Percentiles rank a stretch among this genome's conserved stretches.
These are phyloP conservation scores for Picochlorum sp. DNA, from an alignment of 139 green algal genomes.

Conservation along the genomic window DNA sequence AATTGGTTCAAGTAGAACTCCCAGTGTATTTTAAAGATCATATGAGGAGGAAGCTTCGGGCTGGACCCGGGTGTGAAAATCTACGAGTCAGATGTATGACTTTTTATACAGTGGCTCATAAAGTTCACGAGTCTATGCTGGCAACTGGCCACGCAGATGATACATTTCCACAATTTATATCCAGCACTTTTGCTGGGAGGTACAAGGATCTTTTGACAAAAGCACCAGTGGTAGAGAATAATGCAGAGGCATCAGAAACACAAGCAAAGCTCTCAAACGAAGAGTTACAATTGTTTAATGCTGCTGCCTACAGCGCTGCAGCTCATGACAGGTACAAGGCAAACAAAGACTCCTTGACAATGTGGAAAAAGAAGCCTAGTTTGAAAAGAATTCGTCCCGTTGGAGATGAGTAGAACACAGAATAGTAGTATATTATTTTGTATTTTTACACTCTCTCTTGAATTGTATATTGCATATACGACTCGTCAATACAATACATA, in stretches of 20 bases:
- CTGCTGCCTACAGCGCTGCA: neutral
- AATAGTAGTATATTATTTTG: too few relatives aligned
- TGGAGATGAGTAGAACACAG: neutral
- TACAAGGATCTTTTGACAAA: constrained; percentile 40
- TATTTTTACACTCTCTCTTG: too few relatives aligned
- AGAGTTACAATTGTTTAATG: constrained; percentile 22
- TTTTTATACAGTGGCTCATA: constrained; percentile 34
- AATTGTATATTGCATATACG: too few relatives aligned
- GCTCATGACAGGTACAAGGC: constrained; percentile 1
- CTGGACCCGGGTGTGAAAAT: constrained; percentile 37
- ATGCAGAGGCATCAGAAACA: constrained; percentile 13
- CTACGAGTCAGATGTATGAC: constrained; percentile 32
- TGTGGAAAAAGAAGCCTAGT: neutral
- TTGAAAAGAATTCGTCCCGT: neutral
- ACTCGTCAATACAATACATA: too few relatives aligned
- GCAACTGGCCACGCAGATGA: constrained; percentile 9
- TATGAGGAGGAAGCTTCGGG: constrained; percentile 41
- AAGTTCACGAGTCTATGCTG: constrained; percentile 19
- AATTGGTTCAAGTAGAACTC: constrained; percentile 23
- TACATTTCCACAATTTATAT: constrained; percentile 22
- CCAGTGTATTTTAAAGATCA: constrained; percentile 29
- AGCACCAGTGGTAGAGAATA: constrained; percentile 25
- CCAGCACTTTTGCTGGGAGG: constrained; percentile 22
- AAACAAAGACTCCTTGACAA: constrained; percentile 2
- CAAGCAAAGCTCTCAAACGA: constrained; percentile 24